A percentile compares a stretch with the other conserved stretches of the same genome.
Conservation (phyloP, 176 grass and related monocot species). For the Neostapfia colusana region DNA sequence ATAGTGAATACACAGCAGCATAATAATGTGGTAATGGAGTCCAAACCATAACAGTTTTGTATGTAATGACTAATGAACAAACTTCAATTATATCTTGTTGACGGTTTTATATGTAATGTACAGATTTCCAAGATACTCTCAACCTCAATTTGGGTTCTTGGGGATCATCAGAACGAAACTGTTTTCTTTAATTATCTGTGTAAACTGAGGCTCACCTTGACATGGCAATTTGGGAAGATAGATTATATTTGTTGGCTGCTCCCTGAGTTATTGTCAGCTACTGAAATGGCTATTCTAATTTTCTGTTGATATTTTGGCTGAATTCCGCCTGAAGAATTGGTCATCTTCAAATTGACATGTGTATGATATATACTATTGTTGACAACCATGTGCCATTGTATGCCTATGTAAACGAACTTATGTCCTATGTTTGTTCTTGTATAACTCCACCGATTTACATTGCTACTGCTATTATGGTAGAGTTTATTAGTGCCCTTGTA, state of each 20-base stretch:
- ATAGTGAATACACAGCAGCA: not conserved
- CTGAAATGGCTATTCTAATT: not conserved
- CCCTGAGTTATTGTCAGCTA: not conserved
- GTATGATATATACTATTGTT: not conserved
- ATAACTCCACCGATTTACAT: not conserved
- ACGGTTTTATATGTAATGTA: not conserved
- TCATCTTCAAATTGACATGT: not conserved
- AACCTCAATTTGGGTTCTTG: not conserved
- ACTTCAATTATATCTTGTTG: not conserved
- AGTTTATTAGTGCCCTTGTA: not conserved
- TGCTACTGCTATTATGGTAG: not conserved
- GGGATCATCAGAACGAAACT: not conserved
- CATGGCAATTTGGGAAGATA: not conserved
- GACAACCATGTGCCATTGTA: not conserved
- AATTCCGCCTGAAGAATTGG: not conserved
- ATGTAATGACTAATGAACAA: not conserved
- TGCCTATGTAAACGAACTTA: not conserved
- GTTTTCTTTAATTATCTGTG: too few relatives aligned
- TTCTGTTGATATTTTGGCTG: not conserved
- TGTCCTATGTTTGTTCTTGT: not conserved
- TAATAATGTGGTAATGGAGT: not conserved
- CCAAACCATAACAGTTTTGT: not conserved
- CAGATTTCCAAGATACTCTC: not conserved
- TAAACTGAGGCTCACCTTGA: not conserved
- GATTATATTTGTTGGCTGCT: not conserved